These are phyloP conservation scores for Penicillium lividum DNA, from an alignment of 495 filamentous ascomycete species.

Conservation along the genomic window DNA sequence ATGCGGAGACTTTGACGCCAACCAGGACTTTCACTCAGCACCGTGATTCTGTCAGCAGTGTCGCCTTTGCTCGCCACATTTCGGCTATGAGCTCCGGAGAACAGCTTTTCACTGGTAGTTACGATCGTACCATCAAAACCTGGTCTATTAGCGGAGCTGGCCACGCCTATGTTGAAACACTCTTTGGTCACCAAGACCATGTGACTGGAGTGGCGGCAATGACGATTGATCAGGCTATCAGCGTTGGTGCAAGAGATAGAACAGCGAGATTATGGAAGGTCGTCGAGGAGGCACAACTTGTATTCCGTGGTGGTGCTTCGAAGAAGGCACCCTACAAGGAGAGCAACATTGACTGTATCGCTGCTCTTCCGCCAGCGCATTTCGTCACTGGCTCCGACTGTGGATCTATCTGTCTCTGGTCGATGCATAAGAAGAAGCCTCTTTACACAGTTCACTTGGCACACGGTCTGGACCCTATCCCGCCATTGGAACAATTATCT, in stretches of 20 bases:
- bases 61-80: constrained; percentile 84
- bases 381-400: constrained; percentile 95
- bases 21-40: constrained; percentile 88
- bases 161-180: constrained; percentile 85
- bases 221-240: constrained; percentile 82
- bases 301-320: constrained; percentile 80
- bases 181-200: constrained; percentile 94
- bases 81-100: constrained; percentile 58
- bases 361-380: constrained; percentile 82
- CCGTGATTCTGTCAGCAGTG: constrained; percentile 78
- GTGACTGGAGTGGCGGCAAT: constrained; percentile 81
- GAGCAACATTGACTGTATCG: constrained; percentile 86
- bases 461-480: constrained; percentile 73
- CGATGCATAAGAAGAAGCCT: constrained; percentile 90
- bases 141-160: constrained; percentile 67
- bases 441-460: constrained; percentile 76
- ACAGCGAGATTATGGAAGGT: constrained; percentile 98
- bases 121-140: constrained; percentile 85
- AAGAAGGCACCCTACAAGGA: constrained; percentile 61
- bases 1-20: constrained; percentile 72
- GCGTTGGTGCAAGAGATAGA: constrained; percentile 85
- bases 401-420: constrained; percentile 85
- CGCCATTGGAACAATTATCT: constrained; percentile 66
- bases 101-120: constrained; percentile 84
- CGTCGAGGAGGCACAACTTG: constrained; percentile 88